phyloP scores from a whole-genome alignment of 768 basidiomycete genomes.

The Gloeophyllum trabeum region DNA sequence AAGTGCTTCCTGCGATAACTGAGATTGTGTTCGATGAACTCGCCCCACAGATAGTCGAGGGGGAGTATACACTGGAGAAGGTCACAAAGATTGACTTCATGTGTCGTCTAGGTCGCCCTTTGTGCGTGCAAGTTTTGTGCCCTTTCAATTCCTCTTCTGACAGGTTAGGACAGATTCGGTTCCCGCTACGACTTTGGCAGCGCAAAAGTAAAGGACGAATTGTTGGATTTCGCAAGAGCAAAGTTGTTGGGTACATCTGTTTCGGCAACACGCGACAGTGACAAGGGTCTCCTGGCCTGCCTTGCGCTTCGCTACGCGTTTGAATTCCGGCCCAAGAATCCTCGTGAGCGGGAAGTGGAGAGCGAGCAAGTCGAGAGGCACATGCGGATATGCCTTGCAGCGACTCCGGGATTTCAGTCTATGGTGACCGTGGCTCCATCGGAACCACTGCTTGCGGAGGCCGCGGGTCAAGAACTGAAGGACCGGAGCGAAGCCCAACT shows the following conservation, averaged over 20 bases:
- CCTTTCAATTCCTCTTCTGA: not conserved
- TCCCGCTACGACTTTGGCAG: slow-evolving; percentile 7
- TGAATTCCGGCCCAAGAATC: slow-evolving; percentile 15
- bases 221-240: slow-evolving; percentile 5
- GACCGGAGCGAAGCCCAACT: slow-evolving; percentile 6
- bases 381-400: slow-evolving; percentile 17
- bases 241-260: slow-evolving; percentile 3
- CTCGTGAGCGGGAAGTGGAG: slow-evolving; percentile 8
- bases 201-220: slow-evolving; percentile 2
- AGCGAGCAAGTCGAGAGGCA: slow-evolving; percentile 18
- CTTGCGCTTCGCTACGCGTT: slow-evolving; percentile 14
- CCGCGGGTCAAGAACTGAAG: slow-evolving; percentile 10
- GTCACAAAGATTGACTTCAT: slow-evolving; percentile 11
- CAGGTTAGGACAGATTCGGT: slow-evolving; percentile 6
- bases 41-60: slow-evolving; percentile 4
- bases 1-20: slow-evolving; percentile 8
- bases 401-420: slow-evolving; percentile 8
- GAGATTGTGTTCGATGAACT: slow-evolving; percentile 16
- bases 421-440: slow-evolving; percentile 14
- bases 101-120: slow-evolving; percentile 12
- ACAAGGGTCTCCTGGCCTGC: slow-evolving; percentile 5
- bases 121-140: slow-evolving; percentile 10
- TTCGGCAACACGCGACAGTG: no score
- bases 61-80: slow-evolving; percentile 7
- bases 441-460: slow-evolving; percentile 19